Conservation (phyloP, 495 filamentous ascomycete species). For the Podospora comata region DNA sequence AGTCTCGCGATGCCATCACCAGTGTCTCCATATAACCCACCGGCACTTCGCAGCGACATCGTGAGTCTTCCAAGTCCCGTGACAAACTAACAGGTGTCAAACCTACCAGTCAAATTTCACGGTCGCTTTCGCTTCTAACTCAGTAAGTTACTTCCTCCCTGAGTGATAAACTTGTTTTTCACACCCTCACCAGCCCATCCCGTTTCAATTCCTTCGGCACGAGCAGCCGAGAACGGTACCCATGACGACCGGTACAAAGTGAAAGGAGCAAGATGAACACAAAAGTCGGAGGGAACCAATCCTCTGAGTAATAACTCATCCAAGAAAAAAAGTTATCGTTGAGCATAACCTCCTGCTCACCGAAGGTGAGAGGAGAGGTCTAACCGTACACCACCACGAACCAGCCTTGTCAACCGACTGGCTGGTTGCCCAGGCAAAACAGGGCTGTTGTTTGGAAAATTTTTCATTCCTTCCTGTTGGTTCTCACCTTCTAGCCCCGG, state of each 20-base stretch:
- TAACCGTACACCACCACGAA: not conserved
- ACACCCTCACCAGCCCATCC: not conserved
- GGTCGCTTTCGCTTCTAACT: not conserved
- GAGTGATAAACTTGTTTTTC: not conserved
- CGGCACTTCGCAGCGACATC: not conserved
- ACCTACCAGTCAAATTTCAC: not conserved
- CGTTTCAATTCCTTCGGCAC: not conserved
- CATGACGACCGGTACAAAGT: not conserved
- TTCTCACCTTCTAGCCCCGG: not conserved
- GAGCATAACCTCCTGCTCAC: not conserved
- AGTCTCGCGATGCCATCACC: not conserved
- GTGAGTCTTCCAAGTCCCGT: not conserved
- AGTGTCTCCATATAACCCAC: not conserved
- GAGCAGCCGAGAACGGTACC: not conserved
- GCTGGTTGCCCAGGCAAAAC: not conserved
- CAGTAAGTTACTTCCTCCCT: not conserved
- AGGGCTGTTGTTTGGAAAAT: not conserved
- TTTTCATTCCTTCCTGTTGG: not conserved
- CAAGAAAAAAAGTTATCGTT: not conserved
- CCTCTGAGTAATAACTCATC: not conserved
- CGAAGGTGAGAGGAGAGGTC: not conserved
- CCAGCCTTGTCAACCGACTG: not conserved
- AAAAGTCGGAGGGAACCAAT: not conserved
- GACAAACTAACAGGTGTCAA: not conserved
- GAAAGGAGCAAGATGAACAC: not conserved